Evolutionary conservation across 2,329 filamentous ascomycete species (phyloP).

Genomic region (Ophiocordyceps robertsii): DNA sequence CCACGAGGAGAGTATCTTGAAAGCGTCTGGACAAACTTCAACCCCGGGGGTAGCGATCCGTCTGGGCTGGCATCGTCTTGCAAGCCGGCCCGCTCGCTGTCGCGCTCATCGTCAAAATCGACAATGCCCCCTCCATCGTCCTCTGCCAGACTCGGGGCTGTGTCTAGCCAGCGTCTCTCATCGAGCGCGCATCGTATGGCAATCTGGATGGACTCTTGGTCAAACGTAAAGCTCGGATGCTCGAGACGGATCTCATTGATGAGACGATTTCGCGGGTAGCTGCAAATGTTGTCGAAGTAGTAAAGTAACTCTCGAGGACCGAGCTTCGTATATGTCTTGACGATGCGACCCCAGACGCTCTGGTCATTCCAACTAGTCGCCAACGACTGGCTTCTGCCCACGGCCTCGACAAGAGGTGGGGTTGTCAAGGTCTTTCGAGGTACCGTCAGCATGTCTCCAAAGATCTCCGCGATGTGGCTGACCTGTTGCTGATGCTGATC

Average conservation of each 20-base stretch:
- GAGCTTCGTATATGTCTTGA: slow-evolving; percentile 35
- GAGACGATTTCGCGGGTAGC: slow-evolving; percentile 30
- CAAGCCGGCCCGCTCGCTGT: slow-evolving; percentile 15
- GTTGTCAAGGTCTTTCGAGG: slow-evolving; percentile 7
- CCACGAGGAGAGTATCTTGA: slow-evolving; percentile 25
- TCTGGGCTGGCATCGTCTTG: slow-evolving; percentile 22
- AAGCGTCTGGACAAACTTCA: slow-evolving; percentile 13
- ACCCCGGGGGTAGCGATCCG: slow-evolving; percentile 19
- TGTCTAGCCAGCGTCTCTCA: slow-evolving; percentile 21
- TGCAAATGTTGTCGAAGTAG: slow-evolving; percentile 32
- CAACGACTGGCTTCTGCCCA: slow-evolving; percentile 17
- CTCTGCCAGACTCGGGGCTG: slow-evolving; percentile 17
- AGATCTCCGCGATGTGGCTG: slow-evolving; percentile 5
- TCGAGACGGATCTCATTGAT: slow-evolving; percentile 25
- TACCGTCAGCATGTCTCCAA: slow-evolving; percentile 1
- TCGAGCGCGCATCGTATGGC: slow-evolving; percentile 23
- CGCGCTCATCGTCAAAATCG: slow-evolving; percentile 25
- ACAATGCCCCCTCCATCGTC: slow-evolving; percentile 25
- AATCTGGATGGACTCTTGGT: slow-evolving; percentile 29
- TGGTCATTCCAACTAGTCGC: slow-evolving; percentile 21
- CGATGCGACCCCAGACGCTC: slow-evolving; percentile 22
- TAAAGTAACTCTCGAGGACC: slow-evolving; percentile 34
- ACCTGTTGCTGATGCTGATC: slow-evolving; percentile 23
- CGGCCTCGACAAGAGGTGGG: slow-evolving; percentile 8
- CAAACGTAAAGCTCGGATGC: slow-evolving; percentile 28